phyloP scores from a whole-genome alignment of 306 rosid species.

The Dryas octopetala region DNA sequence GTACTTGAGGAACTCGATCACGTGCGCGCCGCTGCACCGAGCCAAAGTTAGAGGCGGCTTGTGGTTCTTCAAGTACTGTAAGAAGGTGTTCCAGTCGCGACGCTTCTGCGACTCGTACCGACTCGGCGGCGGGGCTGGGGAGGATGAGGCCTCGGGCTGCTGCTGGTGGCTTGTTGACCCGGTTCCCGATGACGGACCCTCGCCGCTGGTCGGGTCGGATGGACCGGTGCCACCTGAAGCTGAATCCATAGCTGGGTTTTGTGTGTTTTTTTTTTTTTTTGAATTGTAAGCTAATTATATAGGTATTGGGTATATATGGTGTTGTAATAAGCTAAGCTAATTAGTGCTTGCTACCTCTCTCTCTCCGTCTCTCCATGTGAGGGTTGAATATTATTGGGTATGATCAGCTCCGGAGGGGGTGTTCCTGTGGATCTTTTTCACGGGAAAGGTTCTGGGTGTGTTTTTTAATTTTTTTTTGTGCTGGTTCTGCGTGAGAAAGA shows the following conservation, averaged over 20 bases:
- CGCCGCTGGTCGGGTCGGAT: constrained; percentile 27
- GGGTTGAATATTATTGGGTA: background rate
- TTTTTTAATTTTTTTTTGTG: background rate
- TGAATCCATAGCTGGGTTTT: constrained; percentile 52
- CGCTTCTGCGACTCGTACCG: constrained; percentile 94
- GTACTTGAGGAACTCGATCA: constrained; percentile 85
- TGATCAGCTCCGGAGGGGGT: background rate
- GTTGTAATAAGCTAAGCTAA: background rate
- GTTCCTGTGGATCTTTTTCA: constrained; percentile 17
- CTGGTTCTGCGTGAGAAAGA: constrained; percentile 1
- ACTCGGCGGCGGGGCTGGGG: constrained; percentile 58
- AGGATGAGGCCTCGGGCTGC: constrained; percentile 35
- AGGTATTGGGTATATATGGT: background rate
- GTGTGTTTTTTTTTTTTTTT: no score
- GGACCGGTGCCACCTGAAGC: constrained; percentile 41
- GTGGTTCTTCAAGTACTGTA: constrained; percentile 87
- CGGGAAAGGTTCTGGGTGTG: constrained; percentile 35
- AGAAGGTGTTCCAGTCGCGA: constrained; percentile 95
- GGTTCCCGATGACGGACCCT: background rate
- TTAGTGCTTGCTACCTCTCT: background rate
- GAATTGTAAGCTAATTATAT: background rate
- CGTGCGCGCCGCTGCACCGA: constrained; percentile 97
- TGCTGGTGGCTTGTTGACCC: background rate
- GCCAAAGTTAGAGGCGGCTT: constrained; percentile 89
- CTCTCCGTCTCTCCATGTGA: constrained; percentile 12